Base-by-base conservation (phyloP, 352 stramenopile genomes). In the Stramenopiles sp. region DNA sequence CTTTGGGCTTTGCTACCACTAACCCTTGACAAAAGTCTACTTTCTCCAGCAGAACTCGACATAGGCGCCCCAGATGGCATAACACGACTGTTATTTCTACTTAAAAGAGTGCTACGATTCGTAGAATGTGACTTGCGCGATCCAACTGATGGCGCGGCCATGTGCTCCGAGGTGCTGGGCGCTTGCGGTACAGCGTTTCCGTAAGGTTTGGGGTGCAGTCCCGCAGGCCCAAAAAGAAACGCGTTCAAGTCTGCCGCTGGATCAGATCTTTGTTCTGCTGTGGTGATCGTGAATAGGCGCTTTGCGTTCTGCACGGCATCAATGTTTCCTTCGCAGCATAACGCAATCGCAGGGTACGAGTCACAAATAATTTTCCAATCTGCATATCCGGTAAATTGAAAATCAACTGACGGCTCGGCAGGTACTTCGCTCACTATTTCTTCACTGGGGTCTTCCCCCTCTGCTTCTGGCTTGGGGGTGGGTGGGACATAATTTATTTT, bases 311-410 rank as follows among this genome's bases (percentile, higher is more conserved):
- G 53, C 33, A 33, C 2, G 6, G 35, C 6, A 6, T 71, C 53
- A 2, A 33, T 71, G 1, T 33, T 33, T 35, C 35, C 35, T 71
- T 71, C 31, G 6, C 53, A 71, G 6, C 31, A 35, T 4, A 33
- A 6, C 12, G 53, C 53, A 6, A 71, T 71, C 35, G 53, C 53
- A 35, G 53, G 53, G 12, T 71, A 71, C 6, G 53, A 31, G 35
- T 71, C 53, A 6, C 53, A 71, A 6, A 71, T 71, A 4, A 71
- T 35, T 71, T 71, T 71, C 53, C 53, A 71, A 6, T 71, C 53
- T 33, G 33, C 2, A 6, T 71, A 71, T 35, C 33, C 35, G 35
- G 33, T 71, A 31, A 71, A 35, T 71, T 71, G 2, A 6, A 35
- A 71, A 71, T 2, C 35, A 6, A 71, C 6, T 71, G 12, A 4